Evolutionary conservation across 1,139 yeast genomes (phyloP), one percentile per base, ranked within the genome.

Genomic region (Diutina sp.): DNA sequence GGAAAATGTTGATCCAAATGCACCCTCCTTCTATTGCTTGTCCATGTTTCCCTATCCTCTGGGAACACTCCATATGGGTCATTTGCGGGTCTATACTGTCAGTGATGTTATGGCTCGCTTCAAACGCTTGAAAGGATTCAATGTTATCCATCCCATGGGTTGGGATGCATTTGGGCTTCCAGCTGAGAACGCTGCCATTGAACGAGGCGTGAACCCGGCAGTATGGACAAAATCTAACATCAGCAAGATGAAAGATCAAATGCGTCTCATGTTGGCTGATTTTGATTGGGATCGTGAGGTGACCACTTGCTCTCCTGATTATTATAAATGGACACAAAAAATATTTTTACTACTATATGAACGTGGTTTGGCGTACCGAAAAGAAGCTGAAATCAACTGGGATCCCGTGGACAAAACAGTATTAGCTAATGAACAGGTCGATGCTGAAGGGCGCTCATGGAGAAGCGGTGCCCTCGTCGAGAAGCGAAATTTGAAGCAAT

Each of bases 141-240:
- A 84, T 51, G 97, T 91, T 18, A 77, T 91, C 6, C 96, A 93
- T 67, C 97, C 99, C 0, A 91, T 93, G 96, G 99, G 99, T 0
- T 93, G 98, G 97, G 99, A 93, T 73, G 96, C 98, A 0, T 93
- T 93, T 74, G 99, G 99, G 0, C 74, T 93, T 48, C 99, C 99
- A 0, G 99, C 99, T 0, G 99, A 93, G 67, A 93, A 93, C 69
- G 99, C 99, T 0, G 99, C 99, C 0, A 84, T 89, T 38, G 97
- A 91, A 66, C 73, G 96, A 60, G 84, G 84, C 0, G 77, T 88
- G 16, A 83, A 83, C 61, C 97, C 99, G 0, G 80, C 82, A 0
- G 77, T 71, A 0, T 93, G 99, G 99, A 93, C 99, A 0, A 75
- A 73, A 53, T 64, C 74, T 9, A 93, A 93, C 66, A 90, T 93